Percentiles rank a stretch among this genome's conserved stretches.
phyloP scores from a whole-genome alignment of 164 flowering plant genomes.

The Macadamia integrifolia region DNA sequence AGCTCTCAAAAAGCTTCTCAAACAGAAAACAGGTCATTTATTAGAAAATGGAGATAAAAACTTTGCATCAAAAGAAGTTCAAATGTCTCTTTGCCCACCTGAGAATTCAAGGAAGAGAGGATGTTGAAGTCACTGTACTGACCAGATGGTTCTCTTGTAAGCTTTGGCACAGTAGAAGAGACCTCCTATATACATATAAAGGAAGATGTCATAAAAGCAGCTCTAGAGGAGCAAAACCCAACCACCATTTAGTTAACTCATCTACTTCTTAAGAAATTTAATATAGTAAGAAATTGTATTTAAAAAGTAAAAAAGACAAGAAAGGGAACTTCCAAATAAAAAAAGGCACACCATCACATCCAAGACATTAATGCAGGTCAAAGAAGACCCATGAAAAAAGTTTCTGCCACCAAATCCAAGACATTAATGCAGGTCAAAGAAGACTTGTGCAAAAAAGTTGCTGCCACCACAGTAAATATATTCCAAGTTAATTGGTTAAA shows the following conservation, averaged over 20 bases:
- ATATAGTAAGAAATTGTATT: not conserved
- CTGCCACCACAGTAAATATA: no score
- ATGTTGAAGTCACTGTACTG: slow-evolving; percentile 86
- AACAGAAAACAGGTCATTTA: slow-evolving; percentile 12
- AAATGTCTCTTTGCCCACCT: slow-evolving; percentile 35
- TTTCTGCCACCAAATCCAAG: no score
- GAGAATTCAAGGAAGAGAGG: slow-evolving; percentile 93
- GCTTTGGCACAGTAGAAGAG: slow-evolving; percentile 63
- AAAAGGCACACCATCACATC: no score
- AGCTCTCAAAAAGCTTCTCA: slow-evolving; percentile 91
- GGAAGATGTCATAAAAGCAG: slow-evolving; percentile 6
- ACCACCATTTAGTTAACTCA: not conserved
- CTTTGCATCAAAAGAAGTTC: not conserved
- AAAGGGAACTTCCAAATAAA: no score
- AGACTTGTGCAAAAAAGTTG: no score
- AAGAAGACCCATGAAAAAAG: no score
- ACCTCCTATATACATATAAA: slow-evolving; percentile 57
- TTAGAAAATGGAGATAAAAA: slow-evolving; percentile 19
- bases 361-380: no score
- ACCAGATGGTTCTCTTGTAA: slow-evolving; percentile 77
- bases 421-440: no score
- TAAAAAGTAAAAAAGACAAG: no score
- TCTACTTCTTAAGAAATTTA: not conserved
- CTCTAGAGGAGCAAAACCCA: not conserved
- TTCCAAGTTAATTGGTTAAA: no score